A percentile compares a stretch with the other conserved stretches of the same genome.
Evolutionary conservation across 2,329 filamentous ascomycete species (phyloP).

Genomic region (Ophiostoma quercus): DNA sequence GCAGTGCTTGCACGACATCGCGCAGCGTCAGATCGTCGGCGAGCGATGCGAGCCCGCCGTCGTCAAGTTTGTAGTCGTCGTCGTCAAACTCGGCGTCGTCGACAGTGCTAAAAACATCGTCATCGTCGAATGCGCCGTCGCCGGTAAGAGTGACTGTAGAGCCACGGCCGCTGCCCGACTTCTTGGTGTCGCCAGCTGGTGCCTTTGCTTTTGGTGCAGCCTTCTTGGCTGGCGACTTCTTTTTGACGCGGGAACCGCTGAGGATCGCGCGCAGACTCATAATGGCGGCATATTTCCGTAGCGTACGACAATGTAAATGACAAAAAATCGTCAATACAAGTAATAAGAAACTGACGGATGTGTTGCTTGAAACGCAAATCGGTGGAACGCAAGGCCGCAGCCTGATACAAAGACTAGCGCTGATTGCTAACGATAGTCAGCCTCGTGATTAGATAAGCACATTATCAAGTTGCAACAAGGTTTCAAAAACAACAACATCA

Average conservation of each 20-base stretch:
- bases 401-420: constrained; percentile 6
- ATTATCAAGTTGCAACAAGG: too few species aligned
- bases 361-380: background rate
- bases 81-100: constrained; percentile 31
- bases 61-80: constrained; percentile 47
- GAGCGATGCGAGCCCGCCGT: constrained; percentile 53
- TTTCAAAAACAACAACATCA: background rate
- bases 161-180: background rate
- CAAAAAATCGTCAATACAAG: background rate
- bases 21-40: constrained; percentile 52
- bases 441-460: background rate
- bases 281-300: background rate
- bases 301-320: background rate
- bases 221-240: constrained; percentile 20
- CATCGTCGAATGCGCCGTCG: constrained; percentile 19
- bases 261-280: constrained; percentile 30
- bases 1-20: constrained; percentile 60
- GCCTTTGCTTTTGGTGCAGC: background rate
- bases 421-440: background rate
- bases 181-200: constrained; percentile 16
- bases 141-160: background rate
- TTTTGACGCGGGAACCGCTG: constrained; percentile 28
- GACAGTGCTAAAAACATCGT: constrained; percentile 25
- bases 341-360: background rate
- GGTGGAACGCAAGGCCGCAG: background rate